Conservation (phyloP, 495 filamentous ascomycete genomes). For the Articulospora tetracladia region DNA sequence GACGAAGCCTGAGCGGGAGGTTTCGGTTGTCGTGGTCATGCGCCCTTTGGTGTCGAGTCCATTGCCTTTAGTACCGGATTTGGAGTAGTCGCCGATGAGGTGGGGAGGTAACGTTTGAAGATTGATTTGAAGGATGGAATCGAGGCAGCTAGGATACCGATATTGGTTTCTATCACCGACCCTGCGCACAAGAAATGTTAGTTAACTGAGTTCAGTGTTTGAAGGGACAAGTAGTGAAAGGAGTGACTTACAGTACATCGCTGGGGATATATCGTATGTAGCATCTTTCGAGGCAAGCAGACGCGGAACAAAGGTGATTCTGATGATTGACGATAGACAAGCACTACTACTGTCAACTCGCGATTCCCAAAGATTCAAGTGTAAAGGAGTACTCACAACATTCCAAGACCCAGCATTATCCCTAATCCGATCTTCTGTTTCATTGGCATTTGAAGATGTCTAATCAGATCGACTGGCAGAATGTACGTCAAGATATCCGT, state of each 20-base stretch:
- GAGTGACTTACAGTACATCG: conserved; percentile 1
- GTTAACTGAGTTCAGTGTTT: neutral
- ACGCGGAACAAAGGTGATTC: conserved; percentile 2
- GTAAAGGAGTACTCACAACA: neutral
- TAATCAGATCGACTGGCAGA: neutral
- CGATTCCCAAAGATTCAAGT: neutral
- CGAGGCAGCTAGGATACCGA: conserved; percentile 2
- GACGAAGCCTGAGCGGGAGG: neutral
- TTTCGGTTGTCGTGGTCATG: neutral
- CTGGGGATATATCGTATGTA: neutral
- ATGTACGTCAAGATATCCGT: neutral
- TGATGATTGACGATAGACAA: conserved; percentile 2
- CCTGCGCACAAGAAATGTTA: neutral
- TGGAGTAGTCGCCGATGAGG: conserved; percentile 5
- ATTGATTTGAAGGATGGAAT: conserved; percentile 9
- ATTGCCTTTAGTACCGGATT: neutral
- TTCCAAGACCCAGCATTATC: neutral
- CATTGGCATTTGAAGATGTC: neutral
- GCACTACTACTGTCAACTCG: neutral
- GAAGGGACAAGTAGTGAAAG: neutral
- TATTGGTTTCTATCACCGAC: conserved; percentile 7
- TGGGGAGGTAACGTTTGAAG: conserved; percentile 4
- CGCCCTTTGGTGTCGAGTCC: neutral
- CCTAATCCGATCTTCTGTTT: neutral
- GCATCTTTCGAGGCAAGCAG: neutral